Evolutionary conservation across 2,329 filamentous ascomycete species (phyloP).

Genomic region (Coniosporium tulheliwenetii): DNA sequence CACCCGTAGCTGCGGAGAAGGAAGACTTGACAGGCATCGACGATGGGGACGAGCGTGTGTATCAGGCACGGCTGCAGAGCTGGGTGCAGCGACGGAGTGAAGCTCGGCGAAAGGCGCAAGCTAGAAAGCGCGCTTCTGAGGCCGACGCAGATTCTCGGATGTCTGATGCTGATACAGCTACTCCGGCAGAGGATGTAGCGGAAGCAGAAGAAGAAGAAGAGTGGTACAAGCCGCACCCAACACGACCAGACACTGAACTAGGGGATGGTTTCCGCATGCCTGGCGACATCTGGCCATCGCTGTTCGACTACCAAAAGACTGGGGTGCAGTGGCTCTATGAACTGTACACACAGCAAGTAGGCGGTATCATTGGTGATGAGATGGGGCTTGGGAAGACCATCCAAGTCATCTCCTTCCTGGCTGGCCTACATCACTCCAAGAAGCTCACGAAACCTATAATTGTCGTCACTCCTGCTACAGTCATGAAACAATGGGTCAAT

Average conservation of each 20-base stretch:
- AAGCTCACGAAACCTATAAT: conserved; percentile 73
- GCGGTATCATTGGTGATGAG: conserved; percentile 91
- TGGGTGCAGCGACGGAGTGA: conserved; percentile 55
- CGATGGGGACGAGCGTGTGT: conserved; percentile 75
- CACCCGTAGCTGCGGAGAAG: conserved; percentile 12
- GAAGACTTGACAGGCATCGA: conserved; percentile 55
- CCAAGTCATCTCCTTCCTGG: conserved; percentile 66
- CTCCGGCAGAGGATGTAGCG: not conserved
- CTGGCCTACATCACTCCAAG: conserved; percentile 82
- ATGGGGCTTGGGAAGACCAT: conserved; percentile 98
- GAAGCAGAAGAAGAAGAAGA: conserved; percentile 36
- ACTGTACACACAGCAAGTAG: conserved; percentile 74
- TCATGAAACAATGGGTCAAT: conserved; percentile 95
- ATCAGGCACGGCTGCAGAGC: conserved; percentile 55
- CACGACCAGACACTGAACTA: conserved; percentile 58
- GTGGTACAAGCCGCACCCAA: conserved; percentile 79
- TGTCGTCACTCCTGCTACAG: conserved; percentile 82
- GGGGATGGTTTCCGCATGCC: conserved; percentile 67
- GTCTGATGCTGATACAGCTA: conserved; percentile 8
- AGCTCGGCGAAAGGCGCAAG: conserved; percentile 35
- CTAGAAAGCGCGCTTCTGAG: conserved; percentile 16
- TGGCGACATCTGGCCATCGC: conserved; percentile 78
- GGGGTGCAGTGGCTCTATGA: conserved; percentile 95
- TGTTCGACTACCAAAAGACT: conserved; percentile 96
- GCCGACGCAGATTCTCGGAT: conserved; percentile 4